phyloP scores from a whole-genome alignment of 352 stramenopile species.

The Phytophthora pini region DNA sequence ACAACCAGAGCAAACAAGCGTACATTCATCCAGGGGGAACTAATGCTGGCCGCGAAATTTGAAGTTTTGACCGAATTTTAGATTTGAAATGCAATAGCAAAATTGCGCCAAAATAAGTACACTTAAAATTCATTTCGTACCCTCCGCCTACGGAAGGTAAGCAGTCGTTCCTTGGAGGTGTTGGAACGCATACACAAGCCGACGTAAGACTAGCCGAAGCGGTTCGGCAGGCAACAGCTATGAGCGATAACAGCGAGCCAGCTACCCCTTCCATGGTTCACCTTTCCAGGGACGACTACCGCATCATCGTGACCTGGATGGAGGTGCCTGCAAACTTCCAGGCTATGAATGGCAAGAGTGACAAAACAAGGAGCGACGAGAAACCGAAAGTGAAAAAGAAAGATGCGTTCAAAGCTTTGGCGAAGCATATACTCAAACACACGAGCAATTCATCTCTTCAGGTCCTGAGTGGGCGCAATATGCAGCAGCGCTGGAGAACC shows the following conservation, averaged over 20 bases:
- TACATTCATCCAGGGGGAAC: conserved; percentile 22
- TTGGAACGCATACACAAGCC: too few relatives aligned
- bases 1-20: not conserved
- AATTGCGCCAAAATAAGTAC: conserved; percentile 28
- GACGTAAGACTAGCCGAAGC: too few relatives aligned
- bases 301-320: not conserved
- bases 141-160: too few relatives aligned
- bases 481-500: conserved; percentile 24
- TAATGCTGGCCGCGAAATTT: conserved; percentile 27
- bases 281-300: not conserved
- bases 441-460: conserved; percentile 4
- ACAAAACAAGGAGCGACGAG: not conserved
- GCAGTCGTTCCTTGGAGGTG: too few relatives aligned
- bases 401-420: conserved; percentile 7
- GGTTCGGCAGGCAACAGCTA: too few relatives aligned
- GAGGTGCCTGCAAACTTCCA: not conserved
- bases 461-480: conserved; percentile 1
- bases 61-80: conserved; percentile 28
- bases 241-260: not conserved
- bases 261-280: not conserved
- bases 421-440: conserved; percentile 1
- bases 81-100: conserved; percentile 40
- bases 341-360: not conserved
- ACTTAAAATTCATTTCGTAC: too few relatives aligned
- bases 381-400: conserved; percentile 1